Percentiles rank a stretch among this genome's conserved stretches.
These are phyloP conservation scores for Chlamydomonas incerta DNA, from an alignment of 139 green algal species.

Conservation along the genomic window DNA sequence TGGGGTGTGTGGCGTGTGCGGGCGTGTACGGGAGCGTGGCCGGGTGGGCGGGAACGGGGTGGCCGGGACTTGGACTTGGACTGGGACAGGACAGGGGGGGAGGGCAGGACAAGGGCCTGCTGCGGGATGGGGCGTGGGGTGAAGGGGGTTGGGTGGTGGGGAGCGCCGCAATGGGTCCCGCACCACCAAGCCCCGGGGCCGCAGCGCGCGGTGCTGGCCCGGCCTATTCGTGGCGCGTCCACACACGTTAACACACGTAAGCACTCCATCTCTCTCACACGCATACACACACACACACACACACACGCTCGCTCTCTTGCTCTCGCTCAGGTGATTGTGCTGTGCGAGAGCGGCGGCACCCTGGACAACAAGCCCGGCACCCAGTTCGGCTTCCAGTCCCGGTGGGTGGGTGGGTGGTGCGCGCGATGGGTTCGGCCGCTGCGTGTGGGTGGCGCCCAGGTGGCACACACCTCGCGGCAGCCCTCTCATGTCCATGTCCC, in stretches of 20 bases:
- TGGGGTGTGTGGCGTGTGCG: neutral
- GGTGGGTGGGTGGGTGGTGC: neutral
- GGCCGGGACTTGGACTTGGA: neutral
- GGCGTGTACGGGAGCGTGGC: neutral
- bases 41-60: too few relatives aligned
- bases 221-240: too few relatives aligned
- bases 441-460: neutral
- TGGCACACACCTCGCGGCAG: too few relatives aligned
- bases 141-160: neutral
- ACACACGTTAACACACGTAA: too few relatives aligned
- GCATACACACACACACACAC: too few relatives aligned
- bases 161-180: too few relatives aligned
- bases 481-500: neutral
- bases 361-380: conserved; percentile 45
- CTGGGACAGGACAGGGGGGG: too few relatives aligned
- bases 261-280: too few relatives aligned
- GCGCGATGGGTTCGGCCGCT: neutral
- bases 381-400: conserved; percentile 43
- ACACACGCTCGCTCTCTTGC: neutral
- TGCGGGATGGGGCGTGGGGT: neutral
- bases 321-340: conserved; percentile 37
- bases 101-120: too few relatives aligned
- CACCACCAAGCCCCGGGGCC: too few relatives aligned
- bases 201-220: too few relatives aligned
- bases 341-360: conserved; percentile 47